Base-by-base conservation (phyloP, 169 alveolate genomes). In the Plasmodium vivax region DNA sequence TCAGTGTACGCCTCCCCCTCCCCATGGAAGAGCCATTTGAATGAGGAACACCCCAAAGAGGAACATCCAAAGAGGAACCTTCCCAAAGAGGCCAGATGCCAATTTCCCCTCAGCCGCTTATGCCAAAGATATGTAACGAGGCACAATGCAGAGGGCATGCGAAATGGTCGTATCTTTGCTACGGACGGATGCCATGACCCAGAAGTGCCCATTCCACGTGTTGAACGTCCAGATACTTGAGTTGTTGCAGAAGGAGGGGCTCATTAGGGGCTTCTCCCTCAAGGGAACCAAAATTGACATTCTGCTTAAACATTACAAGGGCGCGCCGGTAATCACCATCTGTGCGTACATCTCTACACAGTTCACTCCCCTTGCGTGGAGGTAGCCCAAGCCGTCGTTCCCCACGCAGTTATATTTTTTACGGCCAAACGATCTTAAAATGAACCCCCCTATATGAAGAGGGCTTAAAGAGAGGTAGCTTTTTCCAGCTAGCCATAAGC, bases 161-260 rank as follows among this genome's bases (percentile, higher is more conserved):
- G 98, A 97, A 95, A 97, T 97, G 98, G 98, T 97, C 9, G 97
- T 96, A 23, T 96, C 98, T 47, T 96, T 97, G 77, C 90, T 97
- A 93, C 96, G 97, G 88, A 95, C 98, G 72, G 97, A 96, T 72
- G 97, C 97, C 54, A 95, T 80, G 93, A 95, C 95, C 34, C 98
- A 97, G 93, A 92, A 97, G 90, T 96, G 98, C 82, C 97, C 97
- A 8, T 97, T 93, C 81, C 98, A 96, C 91, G 96, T 93, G 27
- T 73, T 97, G 83, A 97, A 96, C 85, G 98, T 97, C 75, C 97
- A 96, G 96, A 97, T 97, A 27, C 93, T 97, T 80, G 96, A 96
- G 82, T 92, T 97, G 27, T 90, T 97, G 79, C 97, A 96, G 79
- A 93, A 96, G 77, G 99, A 97, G 83, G 99, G 99, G 38, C 95